Percentiles rank a stretch among this genome's conserved stretches.
phyloP scores from a whole-genome alignment of 2,329 filamentous ascomycete genomes.

The Colletotrichum spinosum region DNA sequence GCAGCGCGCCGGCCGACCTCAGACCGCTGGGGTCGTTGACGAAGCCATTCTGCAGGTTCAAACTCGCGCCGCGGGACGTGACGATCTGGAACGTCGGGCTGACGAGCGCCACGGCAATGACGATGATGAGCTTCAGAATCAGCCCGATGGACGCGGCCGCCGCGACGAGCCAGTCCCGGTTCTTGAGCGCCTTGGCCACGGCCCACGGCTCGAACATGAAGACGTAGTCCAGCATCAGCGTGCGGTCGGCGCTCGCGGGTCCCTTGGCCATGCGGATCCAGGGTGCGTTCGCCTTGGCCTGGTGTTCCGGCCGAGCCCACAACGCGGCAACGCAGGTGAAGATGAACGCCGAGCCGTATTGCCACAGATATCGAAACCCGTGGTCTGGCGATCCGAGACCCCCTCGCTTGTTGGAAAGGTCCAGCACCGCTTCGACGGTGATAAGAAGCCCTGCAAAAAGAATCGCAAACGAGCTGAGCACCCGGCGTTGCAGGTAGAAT shows the following conservation, averaged over 20 bases:
- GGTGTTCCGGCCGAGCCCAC: slow-evolving; percentile 53
- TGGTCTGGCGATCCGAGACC: slow-evolving; percentile 44
- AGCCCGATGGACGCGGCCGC: slow-evolving; percentile 43
- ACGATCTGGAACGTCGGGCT: slow-evolving; percentile 46
- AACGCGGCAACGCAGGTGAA: slow-evolving; percentile 47
- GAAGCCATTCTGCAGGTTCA: slow-evolving; percentile 46
- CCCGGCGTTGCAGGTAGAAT: slow-evolving; percentile 48
- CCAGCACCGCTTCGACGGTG: slow-evolving; percentile 45
- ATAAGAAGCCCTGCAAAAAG: slow-evolving; percentile 45
- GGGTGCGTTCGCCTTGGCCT: slow-evolving; percentile 51
- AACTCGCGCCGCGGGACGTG: slow-evolving; percentile 39
- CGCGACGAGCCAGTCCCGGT: slow-evolving; percentile 50
- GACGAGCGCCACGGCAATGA: slow-evolving; percentile 51
- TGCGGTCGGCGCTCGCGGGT: slow-evolving; percentile 44
- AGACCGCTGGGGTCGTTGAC: slow-evolving; percentile 42
- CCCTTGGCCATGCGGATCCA: slow-evolving; percentile 50
- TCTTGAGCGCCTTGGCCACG: slow-evolving; percentile 44
- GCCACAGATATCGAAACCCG: slow-evolving; percentile 50
- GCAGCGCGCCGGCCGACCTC: slow-evolving; percentile 42
- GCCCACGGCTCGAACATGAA: slow-evolving; percentile 45
- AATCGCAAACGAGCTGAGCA: slow-evolving; percentile 45
- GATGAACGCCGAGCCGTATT: slow-evolving; percentile 49
- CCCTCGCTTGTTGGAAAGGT: slow-evolving; percentile 45
- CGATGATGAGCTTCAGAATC: slow-evolving; percentile 47
- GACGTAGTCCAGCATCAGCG: slow-evolving; percentile 51